These are phyloP conservation scores for Aureobasidium sp. DNA, from an alignment of 2,329 filamentous ascomycete genomes.

Conservation along the genomic window DNA sequence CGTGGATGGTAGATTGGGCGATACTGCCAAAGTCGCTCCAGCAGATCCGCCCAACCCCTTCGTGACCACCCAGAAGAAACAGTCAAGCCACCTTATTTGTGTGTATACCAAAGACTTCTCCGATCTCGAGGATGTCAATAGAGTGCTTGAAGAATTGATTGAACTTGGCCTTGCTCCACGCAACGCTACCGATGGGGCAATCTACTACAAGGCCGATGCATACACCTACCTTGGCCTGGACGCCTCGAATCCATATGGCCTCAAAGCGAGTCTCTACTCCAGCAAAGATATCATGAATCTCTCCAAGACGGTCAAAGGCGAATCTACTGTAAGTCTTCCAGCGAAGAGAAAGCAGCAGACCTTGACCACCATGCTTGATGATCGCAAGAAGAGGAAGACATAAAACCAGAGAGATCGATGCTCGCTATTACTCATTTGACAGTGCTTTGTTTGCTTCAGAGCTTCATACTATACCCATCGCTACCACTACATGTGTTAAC, in stretches of 20 bases:
- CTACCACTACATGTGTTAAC: neutral
- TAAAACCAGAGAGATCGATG: neutral
- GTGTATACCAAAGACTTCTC: slow-evolving; percentile 71
- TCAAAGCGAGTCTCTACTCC: slow-evolving; percentile 36
- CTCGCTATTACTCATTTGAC: neutral
- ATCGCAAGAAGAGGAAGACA: neutral
- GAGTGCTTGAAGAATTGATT: slow-evolving; percentile 45
- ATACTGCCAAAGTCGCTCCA: slow-evolving; percentile 64
- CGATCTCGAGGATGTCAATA: slow-evolving; percentile 58
- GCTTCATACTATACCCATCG: neutral
- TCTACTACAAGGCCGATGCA: slow-evolving; percentile 72
- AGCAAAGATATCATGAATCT: slow-evolving; percentile 26
- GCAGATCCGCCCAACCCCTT: slow-evolving; percentile 30
- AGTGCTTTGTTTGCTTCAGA: neutral
- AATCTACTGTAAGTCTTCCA: neutral
- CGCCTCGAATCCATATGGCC: slow-evolving; percentile 31
- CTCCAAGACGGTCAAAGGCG: neutral
- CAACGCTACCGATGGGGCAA: slow-evolving; percentile 31
- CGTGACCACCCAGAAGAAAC: slow-evolving; percentile 28
- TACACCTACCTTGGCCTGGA: slow-evolving; percentile 39
- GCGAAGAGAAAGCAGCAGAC: neutral
- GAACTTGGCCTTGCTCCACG: slow-evolving; percentile 50
- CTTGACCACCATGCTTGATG: neutral
- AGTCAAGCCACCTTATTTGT: slow-evolving; percentile 48
- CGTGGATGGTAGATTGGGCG: slow-evolving; percentile 60